Conservation (phyloP, 2,329 filamentous ascomycete species). For the Epichloe sibirici region DNA sequence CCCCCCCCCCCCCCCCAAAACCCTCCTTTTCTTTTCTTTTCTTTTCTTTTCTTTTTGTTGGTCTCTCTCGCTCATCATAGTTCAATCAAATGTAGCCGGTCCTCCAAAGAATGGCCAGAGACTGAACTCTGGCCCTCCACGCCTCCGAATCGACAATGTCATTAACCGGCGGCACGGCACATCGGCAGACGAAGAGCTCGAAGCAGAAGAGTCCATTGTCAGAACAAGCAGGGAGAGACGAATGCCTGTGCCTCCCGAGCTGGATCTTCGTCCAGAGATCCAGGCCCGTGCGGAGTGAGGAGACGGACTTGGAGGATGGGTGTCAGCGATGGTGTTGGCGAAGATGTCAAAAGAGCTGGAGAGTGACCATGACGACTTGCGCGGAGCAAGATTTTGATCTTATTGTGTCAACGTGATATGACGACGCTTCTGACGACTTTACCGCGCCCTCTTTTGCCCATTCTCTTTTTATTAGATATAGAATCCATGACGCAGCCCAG, state of each 20-base stretch:
- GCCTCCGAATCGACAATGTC: constrained; percentile 26
- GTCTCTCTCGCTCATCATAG: too few species aligned
- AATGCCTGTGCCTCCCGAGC: background rate
- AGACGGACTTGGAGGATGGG: constrained; percentile 1
- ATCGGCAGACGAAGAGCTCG: constrained; percentile 7
- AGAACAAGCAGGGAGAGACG: background rate
- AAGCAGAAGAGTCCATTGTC: background rate
- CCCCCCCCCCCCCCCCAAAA: too few species aligned
- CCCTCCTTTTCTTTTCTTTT: too few species aligned
- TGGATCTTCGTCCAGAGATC: background rate
- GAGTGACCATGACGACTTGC: background rate
- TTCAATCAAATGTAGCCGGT: constrained; percentile 15
- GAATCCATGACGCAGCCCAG: too few species aligned
- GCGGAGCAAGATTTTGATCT: too few species aligned
- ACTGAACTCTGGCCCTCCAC: constrained; percentile 24
- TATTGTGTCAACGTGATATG: background rate
- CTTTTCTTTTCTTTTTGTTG: too few species aligned
- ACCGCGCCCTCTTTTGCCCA: too few species aligned
- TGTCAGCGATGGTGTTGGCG: background rate
- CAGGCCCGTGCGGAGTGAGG: background rate
- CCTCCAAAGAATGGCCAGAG: constrained; percentile 24
- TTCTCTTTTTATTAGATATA: too few species aligned
- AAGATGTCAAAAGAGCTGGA: background rate
- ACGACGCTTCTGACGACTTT: background rate
- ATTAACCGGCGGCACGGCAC: constrained; percentile 20